A percentile compares a stretch with the other conserved stretches of the same genome.
Evolutionary conservation across 225 moss, liverwort and hornwort genomes (phyloP).

Genomic region (Bryoerythrophyllum caledonicum): DNA sequence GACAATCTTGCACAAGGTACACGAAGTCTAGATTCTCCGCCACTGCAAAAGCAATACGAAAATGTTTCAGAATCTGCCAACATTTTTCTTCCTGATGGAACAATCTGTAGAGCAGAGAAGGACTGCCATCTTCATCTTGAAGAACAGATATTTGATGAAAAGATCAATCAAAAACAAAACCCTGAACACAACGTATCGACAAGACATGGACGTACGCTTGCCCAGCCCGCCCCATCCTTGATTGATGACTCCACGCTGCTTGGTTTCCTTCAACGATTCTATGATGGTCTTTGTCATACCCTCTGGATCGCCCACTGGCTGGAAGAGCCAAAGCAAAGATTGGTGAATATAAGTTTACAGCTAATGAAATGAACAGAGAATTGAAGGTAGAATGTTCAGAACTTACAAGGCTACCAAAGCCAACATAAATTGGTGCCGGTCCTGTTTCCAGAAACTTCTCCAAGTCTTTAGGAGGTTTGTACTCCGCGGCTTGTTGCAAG

Average conservation of each 20-base stretch:
- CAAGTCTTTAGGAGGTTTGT: constrained; percentile 82
- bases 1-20: constrained; percentile 82
- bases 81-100: not conserved
- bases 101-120: not conserved
- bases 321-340: constrained; percentile 26
- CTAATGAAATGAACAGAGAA: not conserved
- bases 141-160: not conserved
- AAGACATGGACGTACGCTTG: constrained; percentile 58
- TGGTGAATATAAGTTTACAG: not conserved
- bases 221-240: constrained; percentile 97
- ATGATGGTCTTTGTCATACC: constrained; percentile 90
- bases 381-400: not conserved
- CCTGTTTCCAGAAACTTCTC: constrained; percentile 79
- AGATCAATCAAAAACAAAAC: constrained; percentile 5
- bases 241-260: constrained; percentile 83
- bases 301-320: constrained; percentile 92
- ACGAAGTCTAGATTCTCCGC: constrained; percentile 32
- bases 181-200: not conserved
- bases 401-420: constrained; percentile 97
- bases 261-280: constrained; percentile 68
- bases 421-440: constrained; percentile 81
- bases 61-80: not conserved
- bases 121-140: constrained; percentile 5
- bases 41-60: constrained; percentile 19
- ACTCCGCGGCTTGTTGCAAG: constrained; percentile 76